Evolutionary conservation across 306 rosid species (phyloP).

Genomic region (Crataegus laevigata): DNA sequence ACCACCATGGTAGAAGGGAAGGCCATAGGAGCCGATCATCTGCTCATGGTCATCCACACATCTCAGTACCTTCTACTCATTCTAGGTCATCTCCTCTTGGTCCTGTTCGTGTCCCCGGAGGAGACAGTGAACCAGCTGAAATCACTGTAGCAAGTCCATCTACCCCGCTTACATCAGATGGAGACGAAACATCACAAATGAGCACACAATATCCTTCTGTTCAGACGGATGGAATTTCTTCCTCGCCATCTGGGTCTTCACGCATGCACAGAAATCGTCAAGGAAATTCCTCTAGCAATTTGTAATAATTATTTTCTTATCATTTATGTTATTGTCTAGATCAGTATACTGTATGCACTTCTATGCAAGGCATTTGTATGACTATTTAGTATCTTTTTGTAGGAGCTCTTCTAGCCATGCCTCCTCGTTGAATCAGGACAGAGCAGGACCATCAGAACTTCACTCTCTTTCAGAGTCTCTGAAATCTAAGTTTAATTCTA

Average conservation of each 20-base stretch:
- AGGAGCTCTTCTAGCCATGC: slow-evolving; percentile 43
- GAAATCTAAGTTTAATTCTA: slow-evolving; percentile 51
- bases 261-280: slow-evolving; percentile 30
- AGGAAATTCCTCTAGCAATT: slow-evolving; percentile 28
- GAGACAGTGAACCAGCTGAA: slow-evolving; percentile 35
- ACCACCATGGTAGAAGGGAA: slow-evolving; percentile 56
- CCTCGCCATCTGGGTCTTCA: slow-evolving; percentile 38
- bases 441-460: slow-evolving; percentile 74
- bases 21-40: slow-evolving; percentile 41
- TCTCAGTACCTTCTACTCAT: slow-evolving; percentile 46
- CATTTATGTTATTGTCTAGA: neutral
- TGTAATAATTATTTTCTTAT: slow-evolving; percentile 31
- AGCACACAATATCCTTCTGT: slow-evolving; percentile 21
- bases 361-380: neutral
- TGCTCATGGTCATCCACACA: slow-evolving; percentile 56
- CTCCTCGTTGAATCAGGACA: slow-evolving; percentile 37
- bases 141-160: slow-evolving; percentile 42
- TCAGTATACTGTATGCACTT: neutral
- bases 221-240: slow-evolving; percentile 37
- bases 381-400: slow-evolving; percentile 4
- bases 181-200: slow-evolving; percentile 38
- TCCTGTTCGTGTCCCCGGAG: slow-evolving; percentile 31
- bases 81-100: slow-evolving; percentile 34
- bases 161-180: slow-evolving; percentile 34
- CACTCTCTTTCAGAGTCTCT: slow-evolving; percentile 78